phyloP scores from a whole-genome alignment of 257 asterid genomes.

The Plantago major region DNA sequence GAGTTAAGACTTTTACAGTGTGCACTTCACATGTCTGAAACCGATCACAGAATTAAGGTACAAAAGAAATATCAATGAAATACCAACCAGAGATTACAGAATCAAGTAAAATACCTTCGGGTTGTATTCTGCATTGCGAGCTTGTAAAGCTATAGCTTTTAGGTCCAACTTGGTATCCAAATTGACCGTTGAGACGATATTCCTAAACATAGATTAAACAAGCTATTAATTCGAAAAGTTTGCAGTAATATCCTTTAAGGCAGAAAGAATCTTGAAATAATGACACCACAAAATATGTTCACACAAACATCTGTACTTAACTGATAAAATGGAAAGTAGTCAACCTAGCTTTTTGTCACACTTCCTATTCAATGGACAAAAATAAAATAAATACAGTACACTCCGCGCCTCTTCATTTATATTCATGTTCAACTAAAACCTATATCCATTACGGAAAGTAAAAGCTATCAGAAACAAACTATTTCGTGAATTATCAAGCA shows the following conservation, averaged over 20 bases:
- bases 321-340: too few species aligned
- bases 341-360: too few species aligned
- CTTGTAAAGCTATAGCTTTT: slow-evolving; percentile 84
- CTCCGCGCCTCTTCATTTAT: too few species aligned
- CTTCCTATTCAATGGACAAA: too few species aligned
- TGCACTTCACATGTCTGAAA: background rate
- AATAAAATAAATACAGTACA: too few species aligned
- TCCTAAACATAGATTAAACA: slow-evolving; percentile 37
- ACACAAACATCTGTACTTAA: too few species aligned
- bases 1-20: background rate
- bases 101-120: slow-evolving; percentile 51
- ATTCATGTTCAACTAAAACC: too few species aligned
- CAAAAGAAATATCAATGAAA: background rate
- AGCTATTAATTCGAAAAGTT: background rate
- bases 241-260: background rate
- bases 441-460: too few species aligned
- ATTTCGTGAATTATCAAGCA: too few species aligned
- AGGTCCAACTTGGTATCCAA: slow-evolving; percentile 89
- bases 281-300: too few species aligned
- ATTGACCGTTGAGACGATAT: slow-evolving; percentile 88
- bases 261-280: background rate
- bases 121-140: slow-evolving; percentile 90
- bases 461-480: too few species aligned
- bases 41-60: background rate
- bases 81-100: background rate